A percentile compares a stretch with the other conserved stretches of the same genome.
phyloP scores from a whole-genome alignment of 306 rosid species.

The Mimosa pudica region DNA sequence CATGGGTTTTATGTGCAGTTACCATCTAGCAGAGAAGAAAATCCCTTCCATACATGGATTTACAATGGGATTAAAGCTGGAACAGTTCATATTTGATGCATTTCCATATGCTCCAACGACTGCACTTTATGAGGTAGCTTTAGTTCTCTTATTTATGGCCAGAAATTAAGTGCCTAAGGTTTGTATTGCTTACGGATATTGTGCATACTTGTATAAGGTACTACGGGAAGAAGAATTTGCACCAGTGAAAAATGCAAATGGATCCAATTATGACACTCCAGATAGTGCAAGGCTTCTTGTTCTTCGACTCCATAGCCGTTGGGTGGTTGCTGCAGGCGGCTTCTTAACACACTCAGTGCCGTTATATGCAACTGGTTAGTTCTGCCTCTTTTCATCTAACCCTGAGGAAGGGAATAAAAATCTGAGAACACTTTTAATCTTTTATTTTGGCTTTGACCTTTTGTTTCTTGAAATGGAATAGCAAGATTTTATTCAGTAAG shows the following conservation, averaged over 20 bases:
- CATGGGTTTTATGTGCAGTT: slow-evolving; percentile 56
- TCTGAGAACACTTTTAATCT: background rate
- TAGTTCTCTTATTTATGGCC: slow-evolving; percentile 3
- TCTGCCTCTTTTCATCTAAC: slow-evolving; percentile 4
- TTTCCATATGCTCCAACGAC: slow-evolving; percentile 98
- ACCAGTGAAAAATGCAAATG: slow-evolving; percentile 92
- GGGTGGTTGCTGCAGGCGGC: slow-evolving; percentile 99
- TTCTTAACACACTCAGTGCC: slow-evolving; percentile 99
- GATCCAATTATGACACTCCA: slow-evolving; percentile 91
- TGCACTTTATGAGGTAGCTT: slow-evolving; percentile 90
- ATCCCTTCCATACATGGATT: slow-evolving; percentile 86
- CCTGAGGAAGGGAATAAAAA: slow-evolving; percentile 13
- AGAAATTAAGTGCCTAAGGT: slow-evolving; percentile 22
- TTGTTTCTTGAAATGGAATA: background rate
- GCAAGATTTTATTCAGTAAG: background rate
- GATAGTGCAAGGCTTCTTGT: slow-evolving; percentile 94
- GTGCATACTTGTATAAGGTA: slow-evolving; percentile 56
- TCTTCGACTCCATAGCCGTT: slow-evolving; percentile 94
- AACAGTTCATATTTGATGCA: slow-evolving; percentile 95
- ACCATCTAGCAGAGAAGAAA: slow-evolving; percentile 96
- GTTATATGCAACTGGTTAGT: slow-evolving; percentile 82
- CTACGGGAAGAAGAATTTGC: slow-evolving; percentile 96
- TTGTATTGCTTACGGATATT: slow-evolving; percentile 14
- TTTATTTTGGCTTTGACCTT: background rate
- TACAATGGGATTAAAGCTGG: slow-evolving; percentile 78